Evolutionary conservation across 345 rosid species (phyloP), one percentile per base, ranked within the genome.

Genomic region (Dipteronia dyeriana): DNA sequence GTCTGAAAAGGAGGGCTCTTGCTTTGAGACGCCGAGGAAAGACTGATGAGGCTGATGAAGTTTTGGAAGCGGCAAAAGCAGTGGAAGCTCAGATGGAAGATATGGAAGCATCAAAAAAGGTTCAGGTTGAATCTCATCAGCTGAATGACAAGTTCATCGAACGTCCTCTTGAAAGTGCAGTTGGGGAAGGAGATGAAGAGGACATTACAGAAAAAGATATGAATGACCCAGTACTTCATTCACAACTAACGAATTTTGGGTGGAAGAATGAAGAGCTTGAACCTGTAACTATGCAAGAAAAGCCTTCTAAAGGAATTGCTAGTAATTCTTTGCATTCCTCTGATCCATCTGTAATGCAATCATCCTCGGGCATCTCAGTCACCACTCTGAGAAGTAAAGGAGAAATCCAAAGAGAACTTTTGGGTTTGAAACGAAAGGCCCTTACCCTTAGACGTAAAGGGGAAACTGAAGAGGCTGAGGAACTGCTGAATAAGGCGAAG

Each of bases 1-100:
- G 87, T 76, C 76, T 92, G 73, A 92, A 95, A 83, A 91, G 97
- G 80, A 95, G 89, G 82, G 95, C 97, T 73, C 84, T 92, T 82
- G 62, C 89, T 67, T 70, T 95, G 84, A 83, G 98, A 79, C 94
- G 93, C 41, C 91, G 88, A 66, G 97, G 97, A 61, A 91, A 88
- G 76, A 61, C 82, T 51, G 91, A 90, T 39, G 97, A 92, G 85
- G 97, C 95, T 23, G 97, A 92, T 70, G 94, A 90, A 83, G 80
- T 89, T 62, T 85, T 85, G 74, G 85, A 78, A 74, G 77, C 80
- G 71, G 91, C 94, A 1, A 90, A 91, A 81, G 79, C 76, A 62
- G 77, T 95, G 64, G 97, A 92, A 85, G 87, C 79, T 62, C 81
- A 91, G 80, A 81, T 92, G 66, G 78, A 77, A 7, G 95, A 89